These are phyloP conservation scores for Cicer pinnatifidum DNA, from an alignment of 306 rosid genomes.

Conservation along the genomic window DNA sequence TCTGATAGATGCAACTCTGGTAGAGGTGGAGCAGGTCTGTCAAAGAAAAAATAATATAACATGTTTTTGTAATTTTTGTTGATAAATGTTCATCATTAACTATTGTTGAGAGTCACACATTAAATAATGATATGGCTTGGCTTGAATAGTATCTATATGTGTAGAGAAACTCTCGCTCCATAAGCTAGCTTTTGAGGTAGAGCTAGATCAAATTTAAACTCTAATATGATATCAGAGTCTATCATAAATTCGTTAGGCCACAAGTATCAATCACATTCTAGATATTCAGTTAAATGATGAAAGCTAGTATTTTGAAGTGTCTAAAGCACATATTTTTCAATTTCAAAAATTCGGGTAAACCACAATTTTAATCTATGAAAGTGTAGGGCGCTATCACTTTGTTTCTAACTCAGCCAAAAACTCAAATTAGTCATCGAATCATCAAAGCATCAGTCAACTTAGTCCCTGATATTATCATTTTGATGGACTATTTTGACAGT, in stretches of 20 bases:
- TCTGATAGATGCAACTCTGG: slow-evolving; percentile 82
- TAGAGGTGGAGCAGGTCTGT: slow-evolving; percentile 95
- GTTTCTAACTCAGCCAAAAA: too few species aligned
- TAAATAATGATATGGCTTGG: not conserved
- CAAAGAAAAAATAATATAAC: slow-evolving; percentile 38
- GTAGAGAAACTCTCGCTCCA: not conserved
- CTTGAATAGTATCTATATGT: not conserved
- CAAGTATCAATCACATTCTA: not conserved
- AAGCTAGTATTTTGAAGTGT: not conserved
- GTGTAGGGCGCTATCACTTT: too few species aligned
- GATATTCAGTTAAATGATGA: not conserved
- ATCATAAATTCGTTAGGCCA: not conserved
- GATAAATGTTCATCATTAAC: not conserved
- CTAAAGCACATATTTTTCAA: not conserved
- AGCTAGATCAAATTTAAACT: not conserved
- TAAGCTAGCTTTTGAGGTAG: not conserved
- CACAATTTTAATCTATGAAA: too few species aligned
- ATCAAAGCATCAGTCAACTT: too few species aligned
- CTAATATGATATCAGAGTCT: not conserved
- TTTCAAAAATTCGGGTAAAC: slow-evolving; percentile 19
- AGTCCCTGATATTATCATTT: too few species aligned
- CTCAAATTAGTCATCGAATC: too few species aligned
- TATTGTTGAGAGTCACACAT: not conserved
- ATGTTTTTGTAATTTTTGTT: slow-evolving; percentile 1
- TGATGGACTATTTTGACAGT: too few species aligned